Evolutionary conservation across 805 yeast genomes (phyloP), one percentile per base, ranked within the genome.

Genomic region (Ogataea corticis): DNA sequence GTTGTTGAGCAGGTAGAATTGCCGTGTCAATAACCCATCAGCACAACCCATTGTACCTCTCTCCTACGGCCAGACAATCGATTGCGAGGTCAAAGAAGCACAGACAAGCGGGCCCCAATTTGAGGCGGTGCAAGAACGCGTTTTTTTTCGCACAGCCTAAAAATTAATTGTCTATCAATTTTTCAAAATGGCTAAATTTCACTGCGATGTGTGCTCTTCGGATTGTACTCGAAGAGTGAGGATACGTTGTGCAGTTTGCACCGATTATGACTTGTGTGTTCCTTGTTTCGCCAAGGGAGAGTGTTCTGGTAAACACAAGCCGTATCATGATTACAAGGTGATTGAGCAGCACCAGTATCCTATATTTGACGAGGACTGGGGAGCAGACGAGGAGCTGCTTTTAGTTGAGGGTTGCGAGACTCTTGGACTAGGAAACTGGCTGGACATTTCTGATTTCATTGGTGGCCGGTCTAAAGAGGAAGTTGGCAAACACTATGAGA

Each of bases 281-380:
- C 96, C 96, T 2, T 94, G 99, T 65, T 94, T 94, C 69, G 84
- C 96, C 2, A 78, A 82, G 45, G 99, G 99, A 12, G 70, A 78
- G 13, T 70, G 79, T 17, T 79, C 94, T 3, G 95, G 89, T 2
- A 83, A 80, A 50, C 99, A 94, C 70, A 84, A 89, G 64, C 98
- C 99, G 10, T 87, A 82, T 76, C 99, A 94, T 64, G 95, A 87
- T 60, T 94, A 94, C 64, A 79, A 82, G 58, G 87, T 94, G 13
- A 83, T 92, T 21, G 99, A 94, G 65, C 97, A 95, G 56, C 92
- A 92, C 61, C 86, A 96, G 2, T 92, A 88, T 61, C 99, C 99
- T 0, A 87, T 95, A 9, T 84, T 95, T 55, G 86, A 82, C 42
- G 79, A 76, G 45, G 91, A 85, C 45, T 94, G 99, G 98, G 99